Evolutionary conservation across 1,284 basidiomycete species (phyloP).

Genomic region (Pseudozyma sp.): DNA sequence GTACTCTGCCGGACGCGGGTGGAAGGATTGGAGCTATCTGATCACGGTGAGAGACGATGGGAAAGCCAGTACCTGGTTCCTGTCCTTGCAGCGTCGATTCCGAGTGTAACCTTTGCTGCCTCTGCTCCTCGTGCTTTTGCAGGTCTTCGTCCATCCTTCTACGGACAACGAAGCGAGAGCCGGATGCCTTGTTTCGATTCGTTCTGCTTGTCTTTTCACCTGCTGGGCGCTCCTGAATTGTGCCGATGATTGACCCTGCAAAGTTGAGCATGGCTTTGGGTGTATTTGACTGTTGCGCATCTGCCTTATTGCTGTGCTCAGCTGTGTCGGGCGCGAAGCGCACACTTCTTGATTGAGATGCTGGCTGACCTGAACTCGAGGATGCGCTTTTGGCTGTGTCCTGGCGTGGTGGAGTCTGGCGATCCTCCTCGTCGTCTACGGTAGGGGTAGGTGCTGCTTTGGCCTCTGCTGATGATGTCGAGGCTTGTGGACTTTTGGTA

Average conservation of each 20-base stretch:
- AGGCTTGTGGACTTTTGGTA: conserved; percentile 11
- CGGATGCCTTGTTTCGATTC: conserved; percentile 18
- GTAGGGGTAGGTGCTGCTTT: not conserved
- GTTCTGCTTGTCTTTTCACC: conserved; percentile 17
- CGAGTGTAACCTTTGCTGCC: conserved; percentile 15
- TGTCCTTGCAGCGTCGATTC: conserved; percentile 19
- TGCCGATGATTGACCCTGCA: conserved; percentile 36
- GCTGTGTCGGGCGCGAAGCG: conserved; percentile 15
- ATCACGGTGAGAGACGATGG: conserved; percentile 30
- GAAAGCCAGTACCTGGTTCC: conserved; percentile 47
- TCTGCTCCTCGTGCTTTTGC: conserved; percentile 37
- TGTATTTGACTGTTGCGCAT: not conserved
- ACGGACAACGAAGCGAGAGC: conserved; percentile 39
- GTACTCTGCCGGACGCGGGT: conserved; percentile 5
- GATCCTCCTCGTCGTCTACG: conserved; percentile 12
- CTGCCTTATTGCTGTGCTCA: not conserved
- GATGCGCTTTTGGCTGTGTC: not conserved
- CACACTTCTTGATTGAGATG: conserved; percentile 9
- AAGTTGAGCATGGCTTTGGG: conserved; percentile 12
- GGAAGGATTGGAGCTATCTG: conserved; percentile 39
- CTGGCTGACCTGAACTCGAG: not conserved
- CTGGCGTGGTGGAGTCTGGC: not conserved
- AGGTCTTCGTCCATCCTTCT: conserved; percentile 50
- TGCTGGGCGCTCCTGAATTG: conserved; percentile 36
- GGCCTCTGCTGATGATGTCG: not conserved